phyloP scores from a whole-genome alignment of 1,139 yeast species.

The Scheffersomyces illinoinensis region DNA sequence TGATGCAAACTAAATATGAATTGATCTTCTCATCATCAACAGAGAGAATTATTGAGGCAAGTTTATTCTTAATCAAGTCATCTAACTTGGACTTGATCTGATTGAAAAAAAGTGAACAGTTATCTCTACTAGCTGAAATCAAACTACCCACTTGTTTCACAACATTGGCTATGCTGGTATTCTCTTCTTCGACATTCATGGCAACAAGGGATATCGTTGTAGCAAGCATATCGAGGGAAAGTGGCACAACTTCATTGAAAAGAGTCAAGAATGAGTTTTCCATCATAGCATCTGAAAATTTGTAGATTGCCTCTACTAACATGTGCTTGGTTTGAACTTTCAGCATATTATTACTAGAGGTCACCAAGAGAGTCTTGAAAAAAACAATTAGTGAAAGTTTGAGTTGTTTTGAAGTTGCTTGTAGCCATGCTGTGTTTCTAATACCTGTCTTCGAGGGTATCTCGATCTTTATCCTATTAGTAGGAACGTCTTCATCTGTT shows the following conservation, averaged over 20 bases:
- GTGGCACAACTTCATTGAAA: slow-evolving; percentile 31
- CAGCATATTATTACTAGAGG: slow-evolving; percentile 8
- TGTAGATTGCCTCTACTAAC: slow-evolving; percentile 22
- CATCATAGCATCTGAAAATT: slow-evolving; percentile 24
- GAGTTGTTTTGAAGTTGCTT: slow-evolving; percentile 63
- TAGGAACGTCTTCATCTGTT: slow-evolving; percentile 4
- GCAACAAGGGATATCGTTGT: slow-evolving; percentile 13
- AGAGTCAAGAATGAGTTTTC: slow-evolving; percentile 33
- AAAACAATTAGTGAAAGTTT: slow-evolving; percentile 42
- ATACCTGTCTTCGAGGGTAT: neutral
- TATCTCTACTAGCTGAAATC: neutral
- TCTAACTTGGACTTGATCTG: slow-evolving; percentile 20
- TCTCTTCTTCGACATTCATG: slow-evolving; percentile 4
- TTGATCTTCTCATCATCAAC: slow-evolving; percentile 36
- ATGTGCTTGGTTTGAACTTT: slow-evolving; percentile 25
- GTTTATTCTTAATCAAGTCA: slow-evolving; percentile 26
- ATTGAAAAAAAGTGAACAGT: slow-evolving; percentile 7
- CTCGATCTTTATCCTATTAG: slow-evolving; percentile 5
- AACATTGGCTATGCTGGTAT: neutral
- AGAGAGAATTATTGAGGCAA: slow-evolving; percentile 25
- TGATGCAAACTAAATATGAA: slow-evolving; percentile 27
- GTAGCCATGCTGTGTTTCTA: slow-evolving; percentile 62
- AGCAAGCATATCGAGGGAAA: slow-evolving; percentile 32
- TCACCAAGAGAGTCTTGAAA: slow-evolving; percentile 25
- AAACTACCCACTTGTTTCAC: neutral